A percentile compares a stretch with the other conserved stretches of the same genome.
phyloP scores from a whole-genome alignment of 208 protist species.

The Trypanosoma caninum region DNA sequence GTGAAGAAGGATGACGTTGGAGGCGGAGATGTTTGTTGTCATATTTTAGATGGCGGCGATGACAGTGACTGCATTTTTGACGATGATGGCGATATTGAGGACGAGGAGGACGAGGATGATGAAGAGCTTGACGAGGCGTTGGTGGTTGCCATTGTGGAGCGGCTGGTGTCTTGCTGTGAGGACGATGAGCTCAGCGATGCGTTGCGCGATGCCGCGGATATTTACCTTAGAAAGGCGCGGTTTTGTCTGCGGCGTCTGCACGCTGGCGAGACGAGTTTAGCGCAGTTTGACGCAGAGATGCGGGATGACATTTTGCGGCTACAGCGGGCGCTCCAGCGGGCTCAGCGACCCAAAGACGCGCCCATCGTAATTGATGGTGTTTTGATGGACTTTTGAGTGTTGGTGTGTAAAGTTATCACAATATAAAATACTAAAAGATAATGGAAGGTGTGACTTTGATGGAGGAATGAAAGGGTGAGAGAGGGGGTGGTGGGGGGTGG shows the following conservation, averaged over 20 bases:
- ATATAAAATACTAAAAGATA: too few relatives aligned
- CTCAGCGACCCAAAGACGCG: constrained; percentile 53
- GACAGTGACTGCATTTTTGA: constrained; percentile 5
- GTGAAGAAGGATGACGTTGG: background rate
- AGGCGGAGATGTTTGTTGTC: background rate
- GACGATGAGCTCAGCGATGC: constrained; percentile 53
- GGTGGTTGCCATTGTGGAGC: constrained; percentile 58
- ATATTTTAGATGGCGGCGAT: background rate
- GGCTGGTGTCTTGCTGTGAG: constrained; percentile 70
- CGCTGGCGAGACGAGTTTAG: constrained; percentile 9
- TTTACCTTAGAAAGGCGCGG: constrained; percentile 35
- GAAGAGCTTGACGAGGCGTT: constrained; percentile 63
- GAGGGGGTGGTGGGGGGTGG: background rate
- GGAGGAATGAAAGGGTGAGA: background rate
- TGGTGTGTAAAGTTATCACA: too few relatives aligned
- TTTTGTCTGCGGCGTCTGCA: constrained; percentile 39
- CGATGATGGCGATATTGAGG: constrained; percentile 35
- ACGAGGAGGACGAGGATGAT: constrained; percentile 64
- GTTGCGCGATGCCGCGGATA: constrained; percentile 26
- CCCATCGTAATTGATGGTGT: constrained; percentile 80
- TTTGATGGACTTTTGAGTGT: constrained; percentile 56
- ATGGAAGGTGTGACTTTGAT: too few relatives aligned
- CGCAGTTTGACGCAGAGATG: constrained; percentile 35
- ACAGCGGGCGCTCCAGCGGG: constrained; percentile 40
- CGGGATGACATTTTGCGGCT: constrained; percentile 43